phyloP scores from a whole-genome alignment of 257 asterid species.

The Lithospermum erythrorhizon region DNA sequence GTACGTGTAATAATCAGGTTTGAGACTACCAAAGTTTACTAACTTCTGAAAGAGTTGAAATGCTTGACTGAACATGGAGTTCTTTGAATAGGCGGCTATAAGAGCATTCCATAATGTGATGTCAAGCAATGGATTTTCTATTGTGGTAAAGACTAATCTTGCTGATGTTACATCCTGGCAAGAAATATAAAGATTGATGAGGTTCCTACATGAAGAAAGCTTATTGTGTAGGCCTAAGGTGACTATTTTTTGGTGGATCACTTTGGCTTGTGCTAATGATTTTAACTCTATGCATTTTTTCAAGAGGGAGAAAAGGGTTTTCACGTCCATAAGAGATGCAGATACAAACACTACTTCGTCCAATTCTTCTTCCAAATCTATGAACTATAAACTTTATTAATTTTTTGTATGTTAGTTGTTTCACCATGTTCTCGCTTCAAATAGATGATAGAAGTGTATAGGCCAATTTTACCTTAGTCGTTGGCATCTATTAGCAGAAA shows the following conservation, averaged over 20 bases:
- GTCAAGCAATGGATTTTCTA: slow-evolving; percentile 37
- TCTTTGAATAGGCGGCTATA: slow-evolving; percentile 49
- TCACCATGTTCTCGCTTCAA: background rate
- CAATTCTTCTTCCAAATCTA: background rate
- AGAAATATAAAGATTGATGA: slow-evolving; percentile 47
- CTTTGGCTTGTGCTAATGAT: slow-evolving; percentile 25
- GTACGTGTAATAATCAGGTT: slow-evolving; percentile 57
- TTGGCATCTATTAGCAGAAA: too few relatives aligned
- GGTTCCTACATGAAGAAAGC: slow-evolving; percentile 41
- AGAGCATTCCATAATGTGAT: slow-evolving; percentile 69
- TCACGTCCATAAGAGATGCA: slow-evolving; percentile 24
- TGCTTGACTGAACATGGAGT: slow-evolving; percentile 43
- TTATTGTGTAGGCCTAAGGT: slow-evolving; percentile 44
- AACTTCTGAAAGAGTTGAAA: slow-evolving; percentile 31
- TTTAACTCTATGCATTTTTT: slow-evolving; percentile 23
- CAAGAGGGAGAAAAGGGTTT: slow-evolving; percentile 29
- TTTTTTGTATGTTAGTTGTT: background rate
- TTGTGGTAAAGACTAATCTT: slow-evolving; percentile 29
- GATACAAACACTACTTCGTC: background rate
- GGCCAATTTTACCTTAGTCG: background rate
- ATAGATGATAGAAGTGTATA: background rate
- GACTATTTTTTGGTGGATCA: slow-evolving; percentile 45
- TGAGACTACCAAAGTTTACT: slow-evolving; percentile 30
- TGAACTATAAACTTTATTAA: background rate
- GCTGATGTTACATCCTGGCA: slow-evolving; percentile 36